Conservation (phyloP, 169 alveolate genomes). For the Cryptosporidium muris region DNA sequence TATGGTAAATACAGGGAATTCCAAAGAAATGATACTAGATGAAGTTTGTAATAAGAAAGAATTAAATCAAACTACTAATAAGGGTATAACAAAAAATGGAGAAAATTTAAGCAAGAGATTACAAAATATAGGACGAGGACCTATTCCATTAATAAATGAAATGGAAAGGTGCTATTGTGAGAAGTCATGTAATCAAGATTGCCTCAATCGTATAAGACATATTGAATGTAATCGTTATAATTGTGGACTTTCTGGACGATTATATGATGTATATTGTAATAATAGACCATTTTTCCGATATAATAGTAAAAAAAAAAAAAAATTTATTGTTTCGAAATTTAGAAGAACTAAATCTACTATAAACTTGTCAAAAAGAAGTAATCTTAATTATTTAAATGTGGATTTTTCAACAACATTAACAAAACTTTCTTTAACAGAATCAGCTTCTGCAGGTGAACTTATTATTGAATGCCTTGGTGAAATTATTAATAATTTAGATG, state of each 20-base stretch:
- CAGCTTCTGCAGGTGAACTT: conserved; percentile 42
- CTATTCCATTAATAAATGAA: conserved; percentile 43
- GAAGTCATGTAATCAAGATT: conserved; percentile 23
- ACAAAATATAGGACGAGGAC: conserved; percentile 53
- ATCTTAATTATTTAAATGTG: not conserved
- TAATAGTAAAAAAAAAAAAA: conserved; percentile 10
- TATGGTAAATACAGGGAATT: too few relatives aligned
- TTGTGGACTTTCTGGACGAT: conserved; percentile 60
- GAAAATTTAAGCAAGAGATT: conserved; percentile 35
- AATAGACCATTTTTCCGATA: conserved; percentile 50
- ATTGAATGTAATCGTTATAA: conserved; percentile 47
- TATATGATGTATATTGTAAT: conserved; percentile 59
- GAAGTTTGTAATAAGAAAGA: too few relatives aligned
- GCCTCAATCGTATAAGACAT: conserved; percentile 53
- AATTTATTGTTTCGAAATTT: conserved; percentile 21
- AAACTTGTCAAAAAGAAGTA: not conserved
- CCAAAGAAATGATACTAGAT: too few relatives aligned
- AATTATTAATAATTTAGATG: conserved; percentile 37
- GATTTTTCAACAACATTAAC: not conserved
- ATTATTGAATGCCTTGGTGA: conserved; percentile 65
- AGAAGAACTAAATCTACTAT: conserved; percentile 4
- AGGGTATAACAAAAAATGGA: not conserved
- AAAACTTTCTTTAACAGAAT: conserved; percentile 19
- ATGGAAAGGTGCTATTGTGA: conserved; percentile 53
- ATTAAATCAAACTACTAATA: not conserved